phyloP scores from a whole-genome alignment of 2,329 filamentous ascomycete species.

The Colletotrichum echinochloae region DNA sequence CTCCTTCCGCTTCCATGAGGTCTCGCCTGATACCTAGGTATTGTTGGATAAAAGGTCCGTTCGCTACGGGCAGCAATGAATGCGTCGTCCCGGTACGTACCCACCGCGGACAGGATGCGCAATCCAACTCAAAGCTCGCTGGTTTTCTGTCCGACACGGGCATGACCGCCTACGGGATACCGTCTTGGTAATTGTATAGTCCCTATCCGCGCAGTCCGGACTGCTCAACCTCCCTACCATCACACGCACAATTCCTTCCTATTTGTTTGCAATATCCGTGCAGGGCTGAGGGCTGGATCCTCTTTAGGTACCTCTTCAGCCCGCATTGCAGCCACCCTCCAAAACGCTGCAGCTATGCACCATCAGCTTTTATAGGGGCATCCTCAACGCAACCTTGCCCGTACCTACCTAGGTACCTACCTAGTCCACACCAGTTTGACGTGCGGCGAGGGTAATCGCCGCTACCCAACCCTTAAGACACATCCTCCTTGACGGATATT shows the following conservation, averaged over 20 bases:
- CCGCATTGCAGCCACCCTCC: constrained; percentile 2
- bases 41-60: too few species aligned
- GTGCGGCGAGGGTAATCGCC: constrained; percentile 15
- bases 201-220: not conserved
- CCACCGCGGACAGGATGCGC: not conserved
- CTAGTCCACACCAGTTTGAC: not conserved
- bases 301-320: constrained; percentile 1
- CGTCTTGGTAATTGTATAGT: too few species aligned
- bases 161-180: not conserved
- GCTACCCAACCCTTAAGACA: not conserved
- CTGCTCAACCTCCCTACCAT: not conserved
- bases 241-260: constrained; percentile 18
- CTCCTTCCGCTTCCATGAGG: too few species aligned
- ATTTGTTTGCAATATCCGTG: constrained; percentile 8
- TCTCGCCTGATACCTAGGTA: too few species aligned
- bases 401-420: not conserved
- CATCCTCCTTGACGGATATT: not conserved
- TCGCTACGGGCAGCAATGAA: not conserved
- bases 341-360: not conserved
- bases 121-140: not conserved
- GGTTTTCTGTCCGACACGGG: not conserved
- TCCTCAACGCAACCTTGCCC: not conserved
- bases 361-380: not conserved
- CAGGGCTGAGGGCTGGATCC: constrained; percentile 11
- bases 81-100: not conserved